phyloP scores from a whole-genome alignment of 1,139 yeast species.

The Yamadazyma blattariae region DNA sequence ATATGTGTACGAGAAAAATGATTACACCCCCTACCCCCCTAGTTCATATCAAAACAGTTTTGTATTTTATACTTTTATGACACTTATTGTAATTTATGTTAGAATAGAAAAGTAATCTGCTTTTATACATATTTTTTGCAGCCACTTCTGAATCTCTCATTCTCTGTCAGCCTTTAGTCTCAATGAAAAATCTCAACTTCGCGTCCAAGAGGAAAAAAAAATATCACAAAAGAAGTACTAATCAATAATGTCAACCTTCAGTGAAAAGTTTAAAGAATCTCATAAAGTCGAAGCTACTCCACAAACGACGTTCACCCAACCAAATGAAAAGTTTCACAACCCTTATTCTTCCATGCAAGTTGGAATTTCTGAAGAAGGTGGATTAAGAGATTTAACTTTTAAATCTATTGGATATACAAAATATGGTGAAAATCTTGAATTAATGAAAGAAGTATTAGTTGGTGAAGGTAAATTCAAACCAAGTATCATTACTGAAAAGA shows the following conservation, averaged over 20 bases:
- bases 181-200: neutral
- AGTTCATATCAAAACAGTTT: too few relatives aligned
- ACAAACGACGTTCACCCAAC: constrained; percentile 24
- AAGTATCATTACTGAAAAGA: constrained; percentile 21
- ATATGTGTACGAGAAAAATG: too few relatives aligned
- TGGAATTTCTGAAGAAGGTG: constrained; percentile 45
- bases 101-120: constrained; percentile 1
- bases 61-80: too few relatives aligned
- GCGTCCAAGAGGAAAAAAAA: neutral
- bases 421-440: constrained; percentile 36
- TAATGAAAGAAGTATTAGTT: constrained; percentile 23
- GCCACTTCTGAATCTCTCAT: neutral
- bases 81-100: constrained; percentile 3
- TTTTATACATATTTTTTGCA: constrained; percentile 1
- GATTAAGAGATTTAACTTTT: constrained; percentile 42
- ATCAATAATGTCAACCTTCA: constrained; percentile 10
- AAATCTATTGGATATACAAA: constrained; percentile 40
- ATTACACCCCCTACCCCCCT: neutral
- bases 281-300: constrained; percentile 5
- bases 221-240: neutral
- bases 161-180: too few relatives aligned
- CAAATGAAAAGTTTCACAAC: constrained; percentile 32
- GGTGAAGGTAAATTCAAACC: constrained; percentile 13
- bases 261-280: constrained; percentile 11
- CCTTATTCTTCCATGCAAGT: constrained; percentile 42